Base-by-base conservation (phyloP, 164 flowering plant species). In the Houttuynia cordata region DNA sequence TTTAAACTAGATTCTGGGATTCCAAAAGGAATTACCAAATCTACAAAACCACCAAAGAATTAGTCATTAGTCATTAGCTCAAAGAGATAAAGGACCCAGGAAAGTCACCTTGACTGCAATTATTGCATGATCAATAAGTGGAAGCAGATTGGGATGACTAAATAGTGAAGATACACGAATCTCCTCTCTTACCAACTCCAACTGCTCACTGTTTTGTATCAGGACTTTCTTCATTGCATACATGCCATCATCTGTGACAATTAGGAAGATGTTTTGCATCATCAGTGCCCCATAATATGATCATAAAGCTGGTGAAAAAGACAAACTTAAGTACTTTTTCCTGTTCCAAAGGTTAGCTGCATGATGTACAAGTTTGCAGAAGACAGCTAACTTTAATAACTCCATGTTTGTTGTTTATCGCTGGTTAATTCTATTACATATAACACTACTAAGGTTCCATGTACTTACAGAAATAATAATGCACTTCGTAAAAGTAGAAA, bases 141-240 rank as follows among this genome's bases (percentile, higher is more conserved):
- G 98, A 71, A 93, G 97, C 67, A 93, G 73, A 80, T 93, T 87
- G 25, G 83, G 85, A 71, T 93, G 98, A 70, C 59, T 84, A 72
- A 93, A 93, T 64, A 83, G 70, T 0, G 94, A 87, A 2, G 97
- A 90, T 69, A 93, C 84, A 25, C 81, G 96, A 51, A 90, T 86
- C 83, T 93, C 97, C 72, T 87, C 86, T 65, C 82, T 81, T 73
- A 93, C 98, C 79, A 88, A 71, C 71, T 84, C 85, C 76, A 93
- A 68, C 73, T 93, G 97, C 66, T 93, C 98, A 64, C 62, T 80
- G 53, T 70, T 86, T 72, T 93, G 96, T 64, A 93, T 93, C 10
- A 93, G 73, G 53, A 93, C 86, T 71, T 90, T 93, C 76, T 90
- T 93, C 85, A 93, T 78, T 39, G 99, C 97, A 74, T 90, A 93